Evolutionary conservation across 352 stramenopile genomes (phyloP), one percentile per base, ranked within the genome.

Genomic region (Pythium myriotylum): DNA sequence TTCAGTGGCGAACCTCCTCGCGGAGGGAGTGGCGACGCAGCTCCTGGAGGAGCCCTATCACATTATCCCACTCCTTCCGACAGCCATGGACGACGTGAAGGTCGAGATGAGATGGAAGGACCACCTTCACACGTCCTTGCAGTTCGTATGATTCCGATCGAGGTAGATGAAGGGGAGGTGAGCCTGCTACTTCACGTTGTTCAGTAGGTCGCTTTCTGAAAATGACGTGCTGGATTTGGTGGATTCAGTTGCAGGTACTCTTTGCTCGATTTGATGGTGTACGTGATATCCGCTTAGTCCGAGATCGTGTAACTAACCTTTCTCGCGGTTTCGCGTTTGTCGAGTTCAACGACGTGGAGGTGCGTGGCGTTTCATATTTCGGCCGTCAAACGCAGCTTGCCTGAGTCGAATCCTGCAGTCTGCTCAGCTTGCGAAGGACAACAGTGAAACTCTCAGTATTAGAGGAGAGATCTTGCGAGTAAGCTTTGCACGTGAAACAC

Each of bases 261-360:
- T 94, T 95, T 52, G 79, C 77, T 19, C 59, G 81, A 19, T 87
- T 80, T 54, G 68, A 86, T 17, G 83, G 81, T 10, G 67, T 94
- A 6, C 73, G 77, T 12, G 81, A 90, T 20, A 89, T 95, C 39
- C 76, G 86, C 3, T 45, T 95, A 20, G 80, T 94, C 43, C 81
- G 84, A 59, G 84, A 95, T 40, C 84, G 86, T 6, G 57, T 42
- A 14, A 91, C 84, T 14, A 85, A 82, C 39, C 40, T 72, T 20
- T 90, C 84, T 16, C 75, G 84, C 33, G 83, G 86, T 14, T 94
- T 95, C 59, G 84, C 72, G 0, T 95, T 95, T 39, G 66, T 94
- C 20, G 86, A 95, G 57, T 94, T 94, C 56, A 65, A 63, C 13
- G 71, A 88, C 54, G 49, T 82, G 0, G 74, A 91, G 69, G 86